A percentile compares a stretch with the other conserved stretches of the same genome.
Conservation (phyloP, 2,329 filamentous ascomycete genomes). For the Ceratocystis variospora region DNA sequence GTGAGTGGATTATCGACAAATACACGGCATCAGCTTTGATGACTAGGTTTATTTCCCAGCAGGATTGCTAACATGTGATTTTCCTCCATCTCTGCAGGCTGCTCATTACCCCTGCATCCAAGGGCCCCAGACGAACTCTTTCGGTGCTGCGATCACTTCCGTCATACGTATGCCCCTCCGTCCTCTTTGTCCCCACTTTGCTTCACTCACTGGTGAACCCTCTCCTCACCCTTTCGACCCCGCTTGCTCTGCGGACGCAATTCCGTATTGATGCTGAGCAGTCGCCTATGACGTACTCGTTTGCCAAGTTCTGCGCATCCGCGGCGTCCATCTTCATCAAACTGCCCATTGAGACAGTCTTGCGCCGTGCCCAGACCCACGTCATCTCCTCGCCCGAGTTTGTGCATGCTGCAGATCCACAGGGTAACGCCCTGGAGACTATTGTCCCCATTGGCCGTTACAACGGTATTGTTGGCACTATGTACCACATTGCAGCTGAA, state of each 20-base stretch:
- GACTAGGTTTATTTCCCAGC: background rate
- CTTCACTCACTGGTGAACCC: conserved; percentile 77
- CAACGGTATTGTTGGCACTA: conserved; percentile 75
- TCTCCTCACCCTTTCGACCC: conserved; percentile 66
- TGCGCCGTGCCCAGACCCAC: conserved; percentile 74
- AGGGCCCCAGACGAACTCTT: conserved; percentile 62
- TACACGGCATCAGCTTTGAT: background rate
- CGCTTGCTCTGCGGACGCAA: conserved; percentile 72
- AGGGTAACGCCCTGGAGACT: conserved; percentile 44
- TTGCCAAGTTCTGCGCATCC: conserved; percentile 70
- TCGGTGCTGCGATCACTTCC: conserved; percentile 65
- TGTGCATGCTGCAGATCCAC: conserved; percentile 34
- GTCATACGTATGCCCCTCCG: conserved; percentile 56
- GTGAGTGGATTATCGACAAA: conserved; percentile 29
- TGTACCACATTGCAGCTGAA: conserved; percentile 72
- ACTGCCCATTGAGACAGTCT: conserved; percentile 79
- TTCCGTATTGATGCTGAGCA: conserved; percentile 69
- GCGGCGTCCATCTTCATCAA: conserved; percentile 71
- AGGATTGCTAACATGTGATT: conserved; percentile 24
- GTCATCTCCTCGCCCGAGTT: conserved; percentile 46
- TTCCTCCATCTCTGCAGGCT: conserved; percentile 36
- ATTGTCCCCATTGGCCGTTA: conserved; percentile 73
- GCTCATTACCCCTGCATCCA: conserved; percentile 68
- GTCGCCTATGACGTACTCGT: conserved; percentile 67
- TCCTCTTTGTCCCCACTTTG: conserved; percentile 68